Evolutionary conservation across 495 filamentous ascomycete species (phyloP), one percentile per base, ranked within the genome.

Genomic region (Penicillium riverlandense): DNA sequence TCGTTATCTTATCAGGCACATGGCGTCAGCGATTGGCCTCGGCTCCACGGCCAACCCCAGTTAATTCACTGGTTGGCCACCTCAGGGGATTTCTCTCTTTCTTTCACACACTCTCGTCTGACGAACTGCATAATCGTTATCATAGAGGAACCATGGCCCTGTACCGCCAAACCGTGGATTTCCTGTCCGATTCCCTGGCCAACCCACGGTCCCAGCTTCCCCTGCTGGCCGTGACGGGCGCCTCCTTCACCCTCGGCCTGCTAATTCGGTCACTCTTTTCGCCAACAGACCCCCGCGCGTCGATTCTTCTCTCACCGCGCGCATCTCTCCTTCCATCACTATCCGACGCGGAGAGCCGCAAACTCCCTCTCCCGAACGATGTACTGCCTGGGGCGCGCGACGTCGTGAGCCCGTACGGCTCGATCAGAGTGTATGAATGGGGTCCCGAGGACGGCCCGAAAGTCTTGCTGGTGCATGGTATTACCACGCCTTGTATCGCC

Each of bases 381-480:
- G 71, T 80, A 28, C 73, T 89, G 16, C 90, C 88, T 0, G 88
- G 88, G 11, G 79, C 69, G 6, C 72, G 87, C 34, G 79, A 90
- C 64, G 83, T 95, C 14, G 59, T 71, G 4, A 86, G 79, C 7
- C 85, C 86, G 45, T 95, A 90, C 52, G 90, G 91, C 14, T 80
- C 74, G 22, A 83, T 89, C 22, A 70, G 86, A 32, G 84, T 90
- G 10, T 95, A 95, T 57, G 91, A 97, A 73, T 95, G 82, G 72
- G 91, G 91, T 8, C 88, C 88, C n/a, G 77, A 82, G 44, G 61
- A 78, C 40, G 90, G 90, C 4, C 66, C 74, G 14, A 95, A 89
- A 56, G 84, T 95, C 1, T 53, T 96, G 31, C 66, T 95, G 15
- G 65, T 96, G 14, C 90, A 95, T 58, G 91, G 91, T 27, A 94